Conservation (phyloP, 106 monocot species). For the Narthecium ossifragum region DNA sequence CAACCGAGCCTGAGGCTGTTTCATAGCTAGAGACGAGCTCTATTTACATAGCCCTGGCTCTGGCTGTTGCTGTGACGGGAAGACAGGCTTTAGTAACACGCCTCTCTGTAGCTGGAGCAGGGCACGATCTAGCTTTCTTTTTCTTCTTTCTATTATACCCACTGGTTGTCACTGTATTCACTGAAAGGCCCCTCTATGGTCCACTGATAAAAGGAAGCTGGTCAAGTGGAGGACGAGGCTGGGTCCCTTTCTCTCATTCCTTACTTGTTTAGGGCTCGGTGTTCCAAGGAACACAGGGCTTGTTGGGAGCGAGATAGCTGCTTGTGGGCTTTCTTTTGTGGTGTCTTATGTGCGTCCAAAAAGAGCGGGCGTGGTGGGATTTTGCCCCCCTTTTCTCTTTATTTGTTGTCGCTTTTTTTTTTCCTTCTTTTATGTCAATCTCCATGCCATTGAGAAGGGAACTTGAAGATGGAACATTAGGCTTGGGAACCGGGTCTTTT, state of each 20-base stretch:
- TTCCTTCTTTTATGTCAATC: not conserved
- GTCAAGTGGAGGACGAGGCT: slow-evolving; percentile 28
- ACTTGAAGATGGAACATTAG: no score
- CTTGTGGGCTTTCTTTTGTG: not conserved
- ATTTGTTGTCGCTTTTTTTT: not conserved
- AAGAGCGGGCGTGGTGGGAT: slow-evolving; percentile 4
- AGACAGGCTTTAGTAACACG: no score
- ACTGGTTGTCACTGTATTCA: no score
- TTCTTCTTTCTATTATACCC: no score
- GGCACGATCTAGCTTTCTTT: no score
- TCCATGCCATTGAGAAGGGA: not conserved
- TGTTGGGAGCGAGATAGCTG: not conserved
- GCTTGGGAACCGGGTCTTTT: slow-evolving; percentile 24
- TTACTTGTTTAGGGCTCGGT: no score
- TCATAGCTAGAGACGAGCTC: no score
- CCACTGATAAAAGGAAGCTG: no score
- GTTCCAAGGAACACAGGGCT: not conserved
- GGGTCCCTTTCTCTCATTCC: slow-evolving; percentile 36
- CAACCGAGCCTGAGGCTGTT: no score
- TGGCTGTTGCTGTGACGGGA: no score
- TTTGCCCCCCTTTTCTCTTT: not conserved
- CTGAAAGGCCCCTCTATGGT: not conserved
- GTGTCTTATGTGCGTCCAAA: slow-evolving; percentile 12
- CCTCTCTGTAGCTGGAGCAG: no score
- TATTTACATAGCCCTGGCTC: no score